Percentiles rank a stretch among this genome's conserved stretches.
phyloP scores from a whole-genome alignment of 1,284 basidiomycete species.

The Cryptococcus neoformans region DNA sequence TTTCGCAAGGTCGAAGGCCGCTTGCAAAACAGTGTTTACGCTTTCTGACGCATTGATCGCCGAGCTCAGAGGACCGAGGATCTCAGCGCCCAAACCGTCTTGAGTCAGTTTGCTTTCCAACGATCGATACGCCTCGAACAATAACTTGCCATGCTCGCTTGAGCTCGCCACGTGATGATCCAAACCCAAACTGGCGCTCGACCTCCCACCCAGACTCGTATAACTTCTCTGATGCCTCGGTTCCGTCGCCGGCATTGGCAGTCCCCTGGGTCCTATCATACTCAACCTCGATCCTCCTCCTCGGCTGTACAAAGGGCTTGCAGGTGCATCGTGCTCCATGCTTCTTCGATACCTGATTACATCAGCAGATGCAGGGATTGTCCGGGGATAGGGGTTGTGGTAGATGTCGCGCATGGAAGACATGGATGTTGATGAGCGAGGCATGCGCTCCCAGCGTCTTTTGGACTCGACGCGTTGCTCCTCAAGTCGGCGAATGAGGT shows the following conservation, averaged over 20 bases:
- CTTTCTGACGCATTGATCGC: slow-evolving; percentile 27
- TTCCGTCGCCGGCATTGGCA: slow-evolving; percentile 17
- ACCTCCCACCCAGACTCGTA: slow-evolving; percentile 21
- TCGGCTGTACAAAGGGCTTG: slow-evolving; percentile 15
- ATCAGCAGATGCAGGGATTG: slow-evolving; percentile 21
- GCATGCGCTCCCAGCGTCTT: slow-evolving; percentile 29
- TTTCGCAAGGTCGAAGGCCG: slow-evolving; percentile 22
- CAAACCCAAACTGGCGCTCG: slow-evolving; percentile 14
- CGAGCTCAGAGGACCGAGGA: slow-evolving; percentile 22
- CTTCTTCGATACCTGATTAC: slow-evolving; percentile 11
- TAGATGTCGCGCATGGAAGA: slow-evolving; percentile 30
- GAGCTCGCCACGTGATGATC: slow-evolving; percentile 1
- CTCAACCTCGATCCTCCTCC: slow-evolving; percentile 17
- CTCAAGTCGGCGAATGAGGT: slow-evolving; percentile 36
- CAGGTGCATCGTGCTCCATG: slow-evolving; percentile 13
- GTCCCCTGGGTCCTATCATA: background rate
- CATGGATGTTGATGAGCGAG: slow-evolving; percentile 35
- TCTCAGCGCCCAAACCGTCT: slow-evolving; percentile 11
- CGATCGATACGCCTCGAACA: slow-evolving; percentile 37
- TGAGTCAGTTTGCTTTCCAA: slow-evolving; percentile 29
- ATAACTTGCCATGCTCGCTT: slow-evolving; percentile 40
- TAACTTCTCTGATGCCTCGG: slow-evolving; percentile 28
- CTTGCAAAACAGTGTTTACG: slow-evolving; percentile 26
- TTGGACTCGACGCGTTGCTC: slow-evolving; percentile 28
- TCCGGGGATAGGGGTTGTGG: slow-evolving; percentile 14